Conservation (phyloP, 495 filamentous ascomycete species). For the Neurospora sp. region DNA sequence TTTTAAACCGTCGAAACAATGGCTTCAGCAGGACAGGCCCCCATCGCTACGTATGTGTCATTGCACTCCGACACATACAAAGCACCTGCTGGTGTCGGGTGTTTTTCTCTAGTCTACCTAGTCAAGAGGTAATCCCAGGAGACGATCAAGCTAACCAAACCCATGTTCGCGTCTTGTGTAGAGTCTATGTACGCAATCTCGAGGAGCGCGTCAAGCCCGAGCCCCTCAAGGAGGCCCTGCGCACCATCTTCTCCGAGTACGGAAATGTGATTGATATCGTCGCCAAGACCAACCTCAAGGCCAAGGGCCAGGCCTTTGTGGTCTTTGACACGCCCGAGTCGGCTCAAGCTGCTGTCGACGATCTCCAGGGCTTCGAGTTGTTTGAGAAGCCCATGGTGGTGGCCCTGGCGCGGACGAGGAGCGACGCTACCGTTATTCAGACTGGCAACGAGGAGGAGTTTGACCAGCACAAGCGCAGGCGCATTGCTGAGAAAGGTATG, state of each 20-base stretch:
- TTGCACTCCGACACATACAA: slow-evolving; percentile 53
- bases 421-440: slow-evolving; percentile 74
- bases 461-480: slow-evolving; percentile 74
- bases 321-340: slow-evolving; percentile 76
- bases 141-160: slow-evolving; percentile 14
- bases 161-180: slow-evolving; percentile 12
- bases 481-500: slow-evolving; percentile 85
- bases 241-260: slow-evolving; percentile 79
- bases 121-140: background rate
- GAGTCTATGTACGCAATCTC: slow-evolving; percentile 75
- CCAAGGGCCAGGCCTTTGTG: slow-evolving; percentile 93
- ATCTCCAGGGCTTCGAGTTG: slow-evolving; percentile 87
- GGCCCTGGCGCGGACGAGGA: slow-evolving; percentile 73
- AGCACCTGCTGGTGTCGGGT: slow-evolving; percentile 5
- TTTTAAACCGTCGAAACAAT: slow-evolving; percentile 12
- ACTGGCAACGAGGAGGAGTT: slow-evolving; percentile 70
- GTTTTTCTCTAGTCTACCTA: background rate
- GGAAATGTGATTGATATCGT: slow-evolving; percentile 86
- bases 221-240: slow-evolving; percentile 61
- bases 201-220: slow-evolving; percentile 86
- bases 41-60: slow-evolving; percentile 54
- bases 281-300: slow-evolving; percentile 82
- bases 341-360: slow-evolving; percentile 72
- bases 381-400: slow-evolving; percentile 89
- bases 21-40: slow-evolving; percentile 26